Percentiles rank a stretch among this genome's conserved stretches.
These are phyloP conservation scores for Trichoderma asperelloides DNA, from an alignment of 495 filamentous ascomycete species.

Conservation along the genomic window DNA sequence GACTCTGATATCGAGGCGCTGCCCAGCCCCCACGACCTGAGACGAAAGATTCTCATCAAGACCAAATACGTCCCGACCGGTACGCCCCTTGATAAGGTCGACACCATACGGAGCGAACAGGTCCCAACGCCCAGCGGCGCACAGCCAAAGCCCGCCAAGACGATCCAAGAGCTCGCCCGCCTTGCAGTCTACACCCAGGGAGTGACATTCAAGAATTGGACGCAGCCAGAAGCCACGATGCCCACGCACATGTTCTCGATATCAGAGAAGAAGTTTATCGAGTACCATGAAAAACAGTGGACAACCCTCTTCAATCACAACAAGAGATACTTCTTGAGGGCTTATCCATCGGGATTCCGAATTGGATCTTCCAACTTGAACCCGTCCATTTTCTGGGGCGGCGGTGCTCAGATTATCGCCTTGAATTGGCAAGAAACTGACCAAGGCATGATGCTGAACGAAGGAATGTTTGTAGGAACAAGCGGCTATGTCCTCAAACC, in stretches of 20 bases:
- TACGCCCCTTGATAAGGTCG: constrained; percentile 18
- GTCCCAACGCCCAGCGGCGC: constrained; percentile 10
- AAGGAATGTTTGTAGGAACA: constrained; percentile 79
- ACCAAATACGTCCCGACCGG: constrained; percentile 61
- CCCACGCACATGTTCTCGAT: constrained; percentile 84
- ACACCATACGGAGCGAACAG: constrained; percentile 13
- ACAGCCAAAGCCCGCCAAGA: constrained; percentile 48
- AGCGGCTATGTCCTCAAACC: constrained; percentile 84
- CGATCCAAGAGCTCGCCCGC: constrained; percentile 61
- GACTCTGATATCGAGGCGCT: constrained; percentile 41
- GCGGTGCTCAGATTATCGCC: constrained; percentile 85
- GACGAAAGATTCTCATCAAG: constrained; percentile 80
- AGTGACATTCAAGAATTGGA: constrained; percentile 66
- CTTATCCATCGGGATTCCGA: constrained; percentile 76
- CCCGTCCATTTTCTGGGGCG: constrained; percentile 74
- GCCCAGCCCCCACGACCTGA: constrained; percentile 57
- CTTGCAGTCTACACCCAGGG: constrained; percentile 77
- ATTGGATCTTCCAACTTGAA: constrained; percentile 81
- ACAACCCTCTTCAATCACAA: constrained; percentile 72
- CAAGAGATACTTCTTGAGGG: constrained; percentile 72
- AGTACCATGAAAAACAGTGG: constrained; percentile 53
- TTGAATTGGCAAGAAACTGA: constrained; percentile 93
- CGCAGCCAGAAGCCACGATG: constrained; percentile 51
- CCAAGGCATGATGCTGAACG: constrained; percentile 90
- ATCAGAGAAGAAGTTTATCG: constrained; percentile 67